Evolutionary conservation across 2,329 filamentous ascomycete genomes (phyloP), one percentile per base, ranked within the genome.

Genomic region (Diplocarpon rosae): DNA sequence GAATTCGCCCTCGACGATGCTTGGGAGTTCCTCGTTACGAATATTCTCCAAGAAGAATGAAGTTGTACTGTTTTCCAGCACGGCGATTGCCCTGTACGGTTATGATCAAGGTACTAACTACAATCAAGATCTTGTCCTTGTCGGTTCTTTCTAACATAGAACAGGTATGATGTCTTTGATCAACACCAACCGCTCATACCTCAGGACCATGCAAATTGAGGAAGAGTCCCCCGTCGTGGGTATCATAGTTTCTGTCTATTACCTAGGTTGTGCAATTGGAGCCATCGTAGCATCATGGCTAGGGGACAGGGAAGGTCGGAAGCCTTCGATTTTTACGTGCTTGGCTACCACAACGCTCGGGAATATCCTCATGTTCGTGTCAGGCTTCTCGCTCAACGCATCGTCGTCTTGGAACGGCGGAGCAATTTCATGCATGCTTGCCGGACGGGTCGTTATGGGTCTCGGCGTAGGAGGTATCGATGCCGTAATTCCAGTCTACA

Each of bases 111-210:
- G 85, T 59, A 50, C 7, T 15, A 34, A 50, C 7, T 15, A 34
- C 10, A 7, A 24, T 17, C 36, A 13, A 17, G 14, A 7, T 24
- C 4, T 32, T 14, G n/a, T 9, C 9, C 11, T 14, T 5, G 30
- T 5, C 30, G 9, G n/a, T 12, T 11, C 8, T 29, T 28, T 10
- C 33, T 48, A 32, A 48, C 31, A 32, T 12, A 5, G 4, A 4
- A n/a, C 7, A 58, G 53, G 56, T 35, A 85, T 92, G 57, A 90
- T 90, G 85, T 89, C 84, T 48, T 70, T 74, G 49, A 74, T 76
- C 54, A 80, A 81, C 58, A 82, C 76, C 10, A 67, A 66, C 38
- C 50, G 51, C 16, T 60, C 59, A 51, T 80, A 80, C 53, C 69
- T 80, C 1, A 48, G 58, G 6, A 78, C 73, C 27, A 79, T 80